Base-by-base conservation (phyloP, 1,284 basidiomycete genomes). In the Takashimella tepidaria region DNA sequence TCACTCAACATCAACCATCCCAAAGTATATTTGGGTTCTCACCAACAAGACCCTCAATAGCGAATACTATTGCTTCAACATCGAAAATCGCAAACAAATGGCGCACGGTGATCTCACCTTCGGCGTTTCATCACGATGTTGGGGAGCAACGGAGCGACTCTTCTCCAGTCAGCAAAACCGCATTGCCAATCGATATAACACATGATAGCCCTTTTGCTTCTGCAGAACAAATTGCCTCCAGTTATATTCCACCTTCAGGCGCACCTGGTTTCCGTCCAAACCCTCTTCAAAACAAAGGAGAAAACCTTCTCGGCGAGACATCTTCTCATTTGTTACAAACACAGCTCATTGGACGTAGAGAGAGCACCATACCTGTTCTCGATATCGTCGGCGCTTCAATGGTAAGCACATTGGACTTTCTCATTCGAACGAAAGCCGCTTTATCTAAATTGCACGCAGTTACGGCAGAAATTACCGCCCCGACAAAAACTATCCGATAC, bases 391-490 rank as follows among this genome's bases (percentile, higher is more conserved):
- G 31, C 16, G 31, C 31, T 16, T 37, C 31, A 8, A 16, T 8
- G 31, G 31, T 37, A 16, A 16, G 31, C 31, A 37, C 31, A 37
- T 8, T 37, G n/a, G n/a, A n/a, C n/a, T n/a, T n/a, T n/a, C n/a
- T n/a, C n/a, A n/a, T n/a, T n/a, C n/a, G n/a, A n/a, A n/a, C n/a
- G n/a, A n/a, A n/a, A n/a, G n/a, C n/a, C 31, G 31, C 31, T 8
- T 8, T 16, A 16, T 8, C 31, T 37, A 16, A 37, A 8, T 37
- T 16, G 31, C 31, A 16, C n/a, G 4, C 46, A 92, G 89, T 76
- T 92, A 8, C 83, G 87, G 0, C 74, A 82, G 0, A 78, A 84
- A 57, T 78, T 98, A 1, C 90, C 95, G 0, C 84, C 91, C 0
- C 81, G 96, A 16, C 81, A 86, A 16, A 84, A 88, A 3, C 81